Percentiles rank a stretch among this genome's conserved stretches.
These are phyloP conservation scores for Galerina marginata DNA, from an alignment of 768 basidiomycete genomes.

Conservation along the genomic window DNA sequence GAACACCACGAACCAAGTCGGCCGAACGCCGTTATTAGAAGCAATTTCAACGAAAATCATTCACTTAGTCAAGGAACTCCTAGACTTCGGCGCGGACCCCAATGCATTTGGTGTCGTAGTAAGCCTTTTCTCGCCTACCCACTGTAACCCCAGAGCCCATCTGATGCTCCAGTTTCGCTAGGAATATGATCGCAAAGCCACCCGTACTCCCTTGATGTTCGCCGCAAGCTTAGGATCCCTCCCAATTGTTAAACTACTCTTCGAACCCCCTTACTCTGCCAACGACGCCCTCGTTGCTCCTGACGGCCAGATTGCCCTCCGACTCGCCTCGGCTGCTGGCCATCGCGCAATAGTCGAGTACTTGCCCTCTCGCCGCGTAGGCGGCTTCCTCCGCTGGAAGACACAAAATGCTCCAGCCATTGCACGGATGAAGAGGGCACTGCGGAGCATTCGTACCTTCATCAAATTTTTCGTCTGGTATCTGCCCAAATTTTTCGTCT, in stretches of 20 bases:
- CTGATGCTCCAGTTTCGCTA: not conserved
- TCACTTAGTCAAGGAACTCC: conserved; percentile 7
- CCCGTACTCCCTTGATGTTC: not conserved
- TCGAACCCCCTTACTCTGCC: conserved; percentile 3
- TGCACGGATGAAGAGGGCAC: not conserved
- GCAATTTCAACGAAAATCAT: conserved; percentile 3
- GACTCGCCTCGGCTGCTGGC: conserved; percentile 1
- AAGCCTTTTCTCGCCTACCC: not conserved
- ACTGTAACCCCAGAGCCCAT: not conserved
- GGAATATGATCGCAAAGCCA: no score
- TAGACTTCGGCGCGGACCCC: conserved; percentile 7
- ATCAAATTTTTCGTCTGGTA: not conserved
- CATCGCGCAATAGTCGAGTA: conserved; percentile 11
- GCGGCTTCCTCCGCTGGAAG: conserved; percentile 6
- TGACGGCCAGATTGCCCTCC: conserved; percentile 14
- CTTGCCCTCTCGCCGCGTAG: conserved; percentile 10
- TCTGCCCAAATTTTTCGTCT: conserved; percentile 2
- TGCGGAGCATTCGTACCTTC: not conserved
- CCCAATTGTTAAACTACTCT: conserved; percentile 9
- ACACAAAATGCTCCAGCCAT: not conserved
- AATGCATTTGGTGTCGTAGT: conserved; percentile 7
- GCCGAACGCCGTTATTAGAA: not conserved
- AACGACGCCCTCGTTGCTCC: conserved; percentile 10
- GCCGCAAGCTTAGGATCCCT: conserved; percentile 8
- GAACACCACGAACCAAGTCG: not conserved